Base-by-base conservation (phyloP, 805 yeast species). In the Yarrowia sp. region DNA sequence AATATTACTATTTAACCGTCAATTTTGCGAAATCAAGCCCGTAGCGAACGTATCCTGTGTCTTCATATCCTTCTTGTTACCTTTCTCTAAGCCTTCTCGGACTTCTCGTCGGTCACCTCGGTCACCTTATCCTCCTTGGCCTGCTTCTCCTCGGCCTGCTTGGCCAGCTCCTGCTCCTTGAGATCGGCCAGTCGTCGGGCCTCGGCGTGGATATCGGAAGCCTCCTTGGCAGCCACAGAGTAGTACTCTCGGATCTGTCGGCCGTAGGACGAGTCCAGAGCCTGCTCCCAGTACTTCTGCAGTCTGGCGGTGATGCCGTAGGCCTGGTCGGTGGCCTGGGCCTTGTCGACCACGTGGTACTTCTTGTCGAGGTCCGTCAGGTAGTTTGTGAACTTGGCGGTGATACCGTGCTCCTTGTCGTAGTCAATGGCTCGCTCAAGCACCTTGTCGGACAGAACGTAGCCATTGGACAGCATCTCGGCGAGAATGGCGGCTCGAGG, bases 401-500 rank as follows among this genome's bases (percentile, higher is more conserved):
- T 81, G 73, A 82, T 76, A 0, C 94, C 95, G 73, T 87, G 84
- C 73, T 86, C 80, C 71, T 86, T 81, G 76, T 90, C 95, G 70
- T 87, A 80, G 19, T 82, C 85, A 65, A 88, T 81, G 24, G 91
- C 89, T 73, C 83, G 83, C 68, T 84, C 81, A 52, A 90, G 80
- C 61, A 89, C 78, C 63, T 81, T 78, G 76, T 90, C 95, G 56
- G 87, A 82, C 52, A 90, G 76, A 19, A 81, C 83, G 75, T 90
- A 90, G 5, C 96, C 96, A n/a, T 86, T 84, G 39, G 91, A 82
- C 69, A 90, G 80, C 72, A 88, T 84, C 77, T 90, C 94, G 1
- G 95, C 94, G 78, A 89, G 79, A 69, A 90, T 86, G 19, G 91
- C 86, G 68, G 86, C 77, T 74, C 88, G 88, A 68, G 96, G 96